These are phyloP conservation scores for Corylus avellana DNA, from an alignment of 306 rosid genomes.

Conservation along the genomic window DNA sequence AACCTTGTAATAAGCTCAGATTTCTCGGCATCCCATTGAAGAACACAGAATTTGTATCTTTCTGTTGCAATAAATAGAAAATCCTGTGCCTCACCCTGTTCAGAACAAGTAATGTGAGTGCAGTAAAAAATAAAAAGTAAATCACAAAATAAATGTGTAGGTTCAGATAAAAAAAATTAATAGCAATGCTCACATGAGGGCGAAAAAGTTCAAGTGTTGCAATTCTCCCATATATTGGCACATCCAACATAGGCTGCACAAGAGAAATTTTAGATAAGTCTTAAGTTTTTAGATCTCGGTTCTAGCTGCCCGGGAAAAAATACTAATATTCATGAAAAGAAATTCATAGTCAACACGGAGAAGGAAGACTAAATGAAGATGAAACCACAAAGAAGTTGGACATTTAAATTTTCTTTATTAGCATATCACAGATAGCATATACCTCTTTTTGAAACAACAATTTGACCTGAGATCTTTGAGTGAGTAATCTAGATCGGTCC, in stretches of 20 bases:
- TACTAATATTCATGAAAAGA: background rate
- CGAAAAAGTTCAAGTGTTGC: slow-evolving; percentile 96
- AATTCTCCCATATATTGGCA: slow-evolving; percentile 93
- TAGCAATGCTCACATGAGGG: slow-evolving; percentile 67
- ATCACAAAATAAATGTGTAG: background rate
- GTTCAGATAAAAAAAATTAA: background rate
- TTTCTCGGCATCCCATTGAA: slow-evolving; percentile 91
- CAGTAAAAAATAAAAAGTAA: background rate
- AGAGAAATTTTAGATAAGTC: background rate
- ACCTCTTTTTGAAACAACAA: background rate
- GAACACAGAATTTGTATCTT: slow-evolving; percentile 96
- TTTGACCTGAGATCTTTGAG: background rate
- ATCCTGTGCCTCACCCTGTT: slow-evolving; percentile 93
- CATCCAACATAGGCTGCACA: slow-evolving; percentile 85
- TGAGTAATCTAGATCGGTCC: background rate
- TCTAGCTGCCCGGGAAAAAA: background rate
- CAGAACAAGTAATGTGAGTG: slow-evolving; percentile 3
- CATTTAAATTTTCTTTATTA: too few relatives aligned
- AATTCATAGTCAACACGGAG: background rate
- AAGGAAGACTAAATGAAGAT: background rate
- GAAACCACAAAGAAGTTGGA: too few relatives aligned
- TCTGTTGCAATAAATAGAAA: slow-evolving; percentile 92
- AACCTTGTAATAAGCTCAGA: slow-evolving; percentile 83
- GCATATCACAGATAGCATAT: too few relatives aligned
- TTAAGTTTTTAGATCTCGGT: slow-evolving; percentile 6